Base-by-base conservation (phyloP, 1,284 basidiomycete genomes). In the Ceratobasidium sp. region DNA sequence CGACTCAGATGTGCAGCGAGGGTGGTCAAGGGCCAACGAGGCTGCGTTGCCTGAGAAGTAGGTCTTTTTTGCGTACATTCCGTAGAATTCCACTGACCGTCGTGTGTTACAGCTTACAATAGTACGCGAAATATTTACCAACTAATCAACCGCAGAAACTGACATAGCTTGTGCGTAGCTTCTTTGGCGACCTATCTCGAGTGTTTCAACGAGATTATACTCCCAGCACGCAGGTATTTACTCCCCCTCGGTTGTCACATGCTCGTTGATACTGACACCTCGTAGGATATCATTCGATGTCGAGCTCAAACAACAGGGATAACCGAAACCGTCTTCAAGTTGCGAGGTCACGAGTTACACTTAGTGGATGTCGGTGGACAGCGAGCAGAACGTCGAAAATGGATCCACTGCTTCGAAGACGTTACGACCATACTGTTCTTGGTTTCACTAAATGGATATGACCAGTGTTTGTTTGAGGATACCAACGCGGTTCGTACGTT, bases 291-390 rank as follows among this genome's bases (percentile, higher is more conserved):
- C 75, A 88, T 98, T 44, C 91, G 90, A 43, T 91, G 91, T 75
- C 86, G 95, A 73, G 92, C 92, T 66, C 91, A 95, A 77, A 96
- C 95, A 43, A 94, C 94, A 28, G 95, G 96, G 41, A 98, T 98
- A 79, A 94, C 91, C n/a, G 95, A 98, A 82, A 98, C 94, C 0
- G 88, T 89, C 26, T 98, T 98, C 82, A 84, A 87, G 57, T 84
- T 93, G 43, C 84, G 85, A 73, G 89, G 90, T 43, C 89, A 91
- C 72, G 89, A 92, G 76, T 88, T 93, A 88, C 84, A 92, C 74
- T 94, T 96, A 90, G 91, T 95, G 73, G 94, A 96, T 78, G 94
- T 96, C 59, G 94, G 94, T 49, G 94, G 94, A 1, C 94, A 96
- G 81, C 93, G 95, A 82, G 92, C 89, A 79, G 94, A 96, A 79